Conservation (phyloP, 345 rosid genomes). For the Limnanthes douglasii region DNA sequence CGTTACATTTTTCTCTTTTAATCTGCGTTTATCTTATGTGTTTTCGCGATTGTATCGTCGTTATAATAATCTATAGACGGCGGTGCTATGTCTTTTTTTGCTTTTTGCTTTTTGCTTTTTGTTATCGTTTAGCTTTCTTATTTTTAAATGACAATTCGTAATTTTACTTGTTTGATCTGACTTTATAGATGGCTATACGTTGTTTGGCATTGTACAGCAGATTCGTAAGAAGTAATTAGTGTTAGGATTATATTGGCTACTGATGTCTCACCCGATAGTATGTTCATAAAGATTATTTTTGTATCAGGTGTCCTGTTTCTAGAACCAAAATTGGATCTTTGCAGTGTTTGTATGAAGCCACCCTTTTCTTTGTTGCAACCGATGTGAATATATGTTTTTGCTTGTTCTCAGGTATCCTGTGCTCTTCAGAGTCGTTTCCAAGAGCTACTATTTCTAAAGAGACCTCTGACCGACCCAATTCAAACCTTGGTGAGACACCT, state of each 20-base stretch:
- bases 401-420: conserved; percentile 13
- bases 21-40: not conserved
- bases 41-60: not conserved
- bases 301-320: not conserved
- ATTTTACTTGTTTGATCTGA: not conserved
- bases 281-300: not conserved
- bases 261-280: not conserved
- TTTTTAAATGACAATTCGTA: not conserved
- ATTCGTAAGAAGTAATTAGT: not conserved
- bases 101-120: not conserved
- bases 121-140: not conserved
- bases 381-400: not conserved
- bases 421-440: conserved; percentile 13
- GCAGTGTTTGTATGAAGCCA: too few species aligned
- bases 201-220: too few species aligned
- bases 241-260: not conserved
- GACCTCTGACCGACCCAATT: conserved; percentile 18
- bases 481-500: conserved; percentile 21
- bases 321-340: too few species aligned
- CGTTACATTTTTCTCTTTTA: not conserved
- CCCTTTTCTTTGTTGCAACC: not conserved
- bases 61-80: not conserved
- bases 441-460: conserved; percentile 40
- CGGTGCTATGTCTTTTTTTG: not conserved
- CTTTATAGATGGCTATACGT: too few species aligned